Conservation (phyloP, 805 yeast genomes). For the Myxozyma melibiosi region DNA sequence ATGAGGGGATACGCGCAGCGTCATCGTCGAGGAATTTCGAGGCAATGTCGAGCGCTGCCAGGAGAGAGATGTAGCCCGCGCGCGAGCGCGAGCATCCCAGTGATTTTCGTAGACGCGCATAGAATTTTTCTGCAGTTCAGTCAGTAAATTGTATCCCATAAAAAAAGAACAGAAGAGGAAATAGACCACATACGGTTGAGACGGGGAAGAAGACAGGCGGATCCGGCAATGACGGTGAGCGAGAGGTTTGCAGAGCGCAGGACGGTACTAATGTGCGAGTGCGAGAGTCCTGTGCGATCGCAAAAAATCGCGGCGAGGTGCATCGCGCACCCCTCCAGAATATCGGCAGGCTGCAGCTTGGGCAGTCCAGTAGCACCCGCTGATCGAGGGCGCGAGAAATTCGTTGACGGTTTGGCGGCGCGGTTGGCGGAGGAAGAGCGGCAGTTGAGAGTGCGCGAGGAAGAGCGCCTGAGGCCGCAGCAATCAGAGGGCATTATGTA, state of each 20-base stretch:
- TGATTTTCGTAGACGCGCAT: not conserved
- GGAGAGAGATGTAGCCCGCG: not conserved
- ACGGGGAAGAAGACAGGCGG: conserved; percentile 5
- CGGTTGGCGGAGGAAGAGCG: conserved; percentile 3
- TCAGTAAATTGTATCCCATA: not conserved
- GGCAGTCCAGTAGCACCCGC: not conserved
- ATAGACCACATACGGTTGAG: conserved; percentile 4
- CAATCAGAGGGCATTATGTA: conserved; percentile 4
- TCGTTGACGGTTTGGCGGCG: not conserved
- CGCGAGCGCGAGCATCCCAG: conserved; percentile 1
- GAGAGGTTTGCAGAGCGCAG: not conserved
- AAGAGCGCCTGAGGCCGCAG: conserved; percentile 16
- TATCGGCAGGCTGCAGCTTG: not conserved
- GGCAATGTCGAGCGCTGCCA: conserved; percentile 9
- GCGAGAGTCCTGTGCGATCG: conserved; percentile 1
- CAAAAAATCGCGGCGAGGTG: conserved; percentile 6
- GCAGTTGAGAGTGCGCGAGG: conserved; percentile 1
- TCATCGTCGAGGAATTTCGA: conserved; percentile 14
- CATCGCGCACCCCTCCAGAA: conserved; percentile 12
- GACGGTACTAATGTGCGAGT: not conserved
- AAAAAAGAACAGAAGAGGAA: not conserved
- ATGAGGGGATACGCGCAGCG: not conserved
- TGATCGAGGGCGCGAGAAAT: not conserved
- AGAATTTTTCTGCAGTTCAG: not conserved
- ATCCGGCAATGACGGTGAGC: conserved; percentile 5